phyloP scores from a whole-genome alignment of 2,329 filamentous ascomycete genomes.

The Rutstroemia sp. region DNA sequence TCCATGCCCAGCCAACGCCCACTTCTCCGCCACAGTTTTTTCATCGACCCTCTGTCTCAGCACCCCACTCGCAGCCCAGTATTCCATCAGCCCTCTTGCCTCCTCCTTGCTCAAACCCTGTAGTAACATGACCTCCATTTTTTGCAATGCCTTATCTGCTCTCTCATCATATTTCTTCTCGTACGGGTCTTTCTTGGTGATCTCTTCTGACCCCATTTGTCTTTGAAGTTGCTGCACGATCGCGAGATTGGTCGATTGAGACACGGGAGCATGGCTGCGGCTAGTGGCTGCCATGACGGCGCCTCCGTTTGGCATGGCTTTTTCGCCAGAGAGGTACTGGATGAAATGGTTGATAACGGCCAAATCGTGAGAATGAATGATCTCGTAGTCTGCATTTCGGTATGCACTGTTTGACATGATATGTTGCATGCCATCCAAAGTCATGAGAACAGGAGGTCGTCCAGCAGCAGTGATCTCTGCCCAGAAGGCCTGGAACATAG shows the following conservation, averaged over 20 bases:
- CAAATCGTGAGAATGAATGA: constrained; percentile 82
- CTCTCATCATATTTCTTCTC: constrained; percentile 49
- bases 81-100: constrained; percentile 77
- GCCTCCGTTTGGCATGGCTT: constrained; percentile 62
- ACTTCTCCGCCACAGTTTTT: constrained; percentile 68
- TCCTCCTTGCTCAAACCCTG: constrained; percentile 65
- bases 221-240: constrained; percentile 49
- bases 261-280: constrained; percentile 58
- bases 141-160: constrained; percentile 45
- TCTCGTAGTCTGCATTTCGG: constrained; percentile 59
- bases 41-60: constrained; percentile 65
- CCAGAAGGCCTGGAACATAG: constrained; percentile 76
- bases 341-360: constrained; percentile 68
- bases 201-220: constrained; percentile 28
- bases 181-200: constrained; percentile 45
- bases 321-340: constrained; percentile 58
- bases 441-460: constrained; percentile 55
- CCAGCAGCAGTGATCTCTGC: constrained; percentile 58
- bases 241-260: constrained; percentile 61
- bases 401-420: constrained; percentile 76
- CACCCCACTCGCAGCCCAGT: constrained; percentile 83
- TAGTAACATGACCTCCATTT: constrained; percentile 48
- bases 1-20: constrained; percentile 74
- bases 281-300: constrained; percentile 69
- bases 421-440: constrained; percentile 72